Evolutionary conservation across 768 basidiomycete genomes (phyloP), one percentile per base, ranked within the genome.

Genomic region (Calvatia gigantea): DNA sequence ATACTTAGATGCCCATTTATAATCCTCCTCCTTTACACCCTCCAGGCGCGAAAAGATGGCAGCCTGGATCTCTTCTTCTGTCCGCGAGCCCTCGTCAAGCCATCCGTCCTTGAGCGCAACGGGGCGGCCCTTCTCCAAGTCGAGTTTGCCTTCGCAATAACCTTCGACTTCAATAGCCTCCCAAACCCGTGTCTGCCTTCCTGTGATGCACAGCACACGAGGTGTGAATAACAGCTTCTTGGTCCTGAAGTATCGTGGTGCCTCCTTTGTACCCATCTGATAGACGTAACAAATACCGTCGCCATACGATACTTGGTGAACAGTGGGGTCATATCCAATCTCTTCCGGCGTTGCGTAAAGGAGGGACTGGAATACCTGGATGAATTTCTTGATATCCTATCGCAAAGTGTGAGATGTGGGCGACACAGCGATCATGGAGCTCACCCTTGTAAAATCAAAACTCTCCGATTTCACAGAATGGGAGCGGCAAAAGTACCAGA

Each of bases 61-160:
- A 0, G 44, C 14, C 35, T 61, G 61, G 21, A 62, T 60, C 23
- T 62, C 28, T 2, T 19, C 12, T 33, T 64, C 61, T 1, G 60
- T 61, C 9, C n/a, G n/a, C 6, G 63, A 49, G 4, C 31, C 27
- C 1, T 32, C 39, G 31, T 62, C 58, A 5, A 65, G 51, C 63
- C 63, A 65, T 4, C 62, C 61, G 33, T 65, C 61, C 48, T 63
- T 62, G 21, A 65, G 12, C 15, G 61, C 60, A 3, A 48, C 29
- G 6, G 23, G 6, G 12, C 8, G 39, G 37, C 50, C 59, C 28
- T 55, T 57, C 23, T 50, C 32, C 39, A 56, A 2, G 15, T 21
- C 19, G 27, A 27, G 50, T 15, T 35, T 37, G 27, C 35, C 42
- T 19, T 28, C 19, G 25, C 38, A 14, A 21, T n/a, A 46, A 17